Base-by-base conservation (phyloP, 2,329 filamentous ascomycete species). In the Aspergillus uvarum region DNA sequence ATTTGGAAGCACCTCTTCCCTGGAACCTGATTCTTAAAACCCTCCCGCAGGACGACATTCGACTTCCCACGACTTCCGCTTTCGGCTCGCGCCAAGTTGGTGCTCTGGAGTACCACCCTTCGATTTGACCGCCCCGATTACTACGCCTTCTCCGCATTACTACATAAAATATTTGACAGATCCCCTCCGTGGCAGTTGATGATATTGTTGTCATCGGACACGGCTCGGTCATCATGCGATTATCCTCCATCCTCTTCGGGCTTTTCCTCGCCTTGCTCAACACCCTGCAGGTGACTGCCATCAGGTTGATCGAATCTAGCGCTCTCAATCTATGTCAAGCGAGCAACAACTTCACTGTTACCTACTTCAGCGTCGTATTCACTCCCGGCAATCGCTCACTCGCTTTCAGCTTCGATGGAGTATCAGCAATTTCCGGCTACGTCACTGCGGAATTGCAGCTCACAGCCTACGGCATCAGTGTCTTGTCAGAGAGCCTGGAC, bases 251-350 rank as follows among this genome's bases (percentile, higher is more conserved):
- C 50, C 65, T 76, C 32, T 65, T 74, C 22, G 69, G 68, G 64
- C 66, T 80, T 62, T 66, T 80, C 58, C 63, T 78, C 65, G 74
- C 76, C 67, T 71, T 79, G 58, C 63, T 79, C 61, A 70, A 76
- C 61, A 70, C 76, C n/a, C 73, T 84, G 54, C 77, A 84, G 61
- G 82, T 80, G 59, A 80, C 85, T 60, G 89, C 86, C 63, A 82
- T 86, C 72, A 83, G 83, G 65, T 81, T 91, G 71, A 89, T 98
- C 70, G 82, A 88, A 69, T 95, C 93, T 58, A 90, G 85, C 72
- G 96, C 93, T 26, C 84, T 96, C 67, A 92, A 91, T 76, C 85
- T 89, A 50, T 97, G 92, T 78, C 89, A 92, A 81, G 81, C 86
- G 60, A 88, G 93, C 76, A 94, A 90, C 24, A 88, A 87, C 70